Evolutionary conservation across 129 eudicot species (phyloP).

Genomic region (Pittosporum tobira): DNA sequence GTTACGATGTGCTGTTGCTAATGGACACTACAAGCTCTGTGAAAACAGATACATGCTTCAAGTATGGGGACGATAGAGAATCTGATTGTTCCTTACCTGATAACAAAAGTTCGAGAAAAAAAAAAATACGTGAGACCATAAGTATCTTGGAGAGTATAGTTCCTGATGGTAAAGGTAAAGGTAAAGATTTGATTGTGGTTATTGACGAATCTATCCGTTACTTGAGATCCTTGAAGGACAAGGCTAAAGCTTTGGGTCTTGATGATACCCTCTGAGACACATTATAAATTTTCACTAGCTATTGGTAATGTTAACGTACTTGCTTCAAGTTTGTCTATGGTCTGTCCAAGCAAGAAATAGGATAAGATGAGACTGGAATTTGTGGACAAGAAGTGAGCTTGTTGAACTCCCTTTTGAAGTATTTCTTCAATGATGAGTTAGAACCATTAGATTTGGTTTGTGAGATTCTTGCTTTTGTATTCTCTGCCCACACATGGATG

Average conservation of each 20-base stretch:
- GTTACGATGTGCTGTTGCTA: constrained; percentile 20
- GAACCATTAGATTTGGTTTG: constrained; percentile 11
- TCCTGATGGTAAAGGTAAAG: constrained; percentile 62
- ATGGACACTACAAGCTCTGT: constrained; percentile 37
- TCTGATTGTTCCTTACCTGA: constrained; percentile 35
- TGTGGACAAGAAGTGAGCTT: too few relatives aligned
- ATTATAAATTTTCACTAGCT: not conserved
- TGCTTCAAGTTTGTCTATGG: constrained; percentile 11
- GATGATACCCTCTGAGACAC: constrained; percentile 30
- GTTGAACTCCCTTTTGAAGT: constrained; percentile 7
- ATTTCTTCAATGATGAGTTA: constrained; percentile 10
- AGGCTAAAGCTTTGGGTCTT: constrained; percentile 63
- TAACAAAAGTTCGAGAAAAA: constrained; percentile 40
- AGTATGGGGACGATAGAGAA: constrained; percentile 42
- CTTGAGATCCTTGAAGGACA: constrained; percentile 50
- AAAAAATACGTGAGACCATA: constrained; percentile 49
- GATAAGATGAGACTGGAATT: too few relatives aligned
- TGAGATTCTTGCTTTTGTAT: not conserved
- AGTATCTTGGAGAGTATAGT: constrained; percentile 50
- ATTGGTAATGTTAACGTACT: not conserved
- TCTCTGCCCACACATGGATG: too few relatives aligned
- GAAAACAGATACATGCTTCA: constrained; percentile 26
- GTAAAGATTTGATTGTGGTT: constrained; percentile 52
- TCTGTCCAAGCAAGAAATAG: not conserved
- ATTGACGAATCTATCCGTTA: constrained; percentile 77